A percentile compares a stretch with the other conserved stretches of the same genome.
Evolutionary conservation across 2,329 filamentous ascomycete genomes (phyloP).

Genomic region (Ceratocystis cubensis): DNA sequence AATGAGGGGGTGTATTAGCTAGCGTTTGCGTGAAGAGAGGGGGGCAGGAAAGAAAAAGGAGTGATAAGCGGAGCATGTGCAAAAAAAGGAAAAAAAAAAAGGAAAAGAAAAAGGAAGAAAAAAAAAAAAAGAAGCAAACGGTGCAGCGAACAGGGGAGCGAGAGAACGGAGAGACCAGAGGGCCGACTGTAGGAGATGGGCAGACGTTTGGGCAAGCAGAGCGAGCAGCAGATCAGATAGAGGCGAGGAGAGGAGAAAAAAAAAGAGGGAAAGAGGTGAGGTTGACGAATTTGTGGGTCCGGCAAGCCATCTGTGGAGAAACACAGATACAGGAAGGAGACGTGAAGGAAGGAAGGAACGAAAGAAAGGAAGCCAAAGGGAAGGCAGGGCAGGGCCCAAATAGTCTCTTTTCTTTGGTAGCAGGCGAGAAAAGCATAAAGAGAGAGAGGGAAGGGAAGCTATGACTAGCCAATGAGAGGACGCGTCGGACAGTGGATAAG

Average conservation of each 20-base stretch:
- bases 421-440: neutral
- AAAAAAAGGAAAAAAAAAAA: neutral
- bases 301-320: neutral
- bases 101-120: neutral
- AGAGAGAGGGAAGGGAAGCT: neutral
- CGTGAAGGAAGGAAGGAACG: neutral
- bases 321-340: too few relatives aligned
- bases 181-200: neutral
- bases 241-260: neutral
- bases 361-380: neutral
- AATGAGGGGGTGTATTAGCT: too few relatives aligned
- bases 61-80: neutral
- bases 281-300: slow-evolving; percentile 1
- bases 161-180: neutral
- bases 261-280: slow-evolving; percentile 4
- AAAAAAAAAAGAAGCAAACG: neutral
- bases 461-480: neutral
- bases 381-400: neutral
- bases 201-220: too few relatives aligned
- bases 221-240: neutral
- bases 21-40: neutral
- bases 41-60: neutral
- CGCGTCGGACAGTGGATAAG: neutral
- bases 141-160: neutral
- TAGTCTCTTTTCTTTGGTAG: neutral